phyloP scores from a whole-genome alignment of 2,329 filamentous ascomycete genomes.

The Epichloe hybrida region DNA sequence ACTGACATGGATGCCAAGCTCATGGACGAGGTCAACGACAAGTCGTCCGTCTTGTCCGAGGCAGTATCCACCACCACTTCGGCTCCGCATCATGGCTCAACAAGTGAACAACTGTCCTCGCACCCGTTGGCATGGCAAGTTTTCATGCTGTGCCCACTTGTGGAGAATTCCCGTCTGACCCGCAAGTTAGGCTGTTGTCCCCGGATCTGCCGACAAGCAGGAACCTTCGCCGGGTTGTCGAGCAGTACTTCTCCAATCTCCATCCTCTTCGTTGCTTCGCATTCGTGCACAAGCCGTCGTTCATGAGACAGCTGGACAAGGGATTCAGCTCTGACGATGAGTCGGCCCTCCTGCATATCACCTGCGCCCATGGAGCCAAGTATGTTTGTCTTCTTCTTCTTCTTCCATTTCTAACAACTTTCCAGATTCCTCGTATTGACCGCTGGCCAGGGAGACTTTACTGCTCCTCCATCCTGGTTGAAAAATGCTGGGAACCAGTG shows the following conservation, averaged over 20 bases:
- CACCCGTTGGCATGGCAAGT: slow-evolving; percentile 5
- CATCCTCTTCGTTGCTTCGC: slow-evolving; percentile 28
- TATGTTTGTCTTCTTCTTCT: slow-evolving; percentile 8
- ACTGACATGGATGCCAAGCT: background rate
- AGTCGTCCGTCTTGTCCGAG: background rate
- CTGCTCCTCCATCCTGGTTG: slow-evolving; percentile 16
- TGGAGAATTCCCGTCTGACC: background rate
- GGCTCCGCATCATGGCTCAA: background rate
- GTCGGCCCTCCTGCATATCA: slow-evolving; percentile 22
- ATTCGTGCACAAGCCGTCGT: slow-evolving; percentile 27
- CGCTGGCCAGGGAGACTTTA: slow-evolving; percentile 17
- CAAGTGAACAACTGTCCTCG: background rate
- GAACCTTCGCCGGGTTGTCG: slow-evolving; percentile 22
- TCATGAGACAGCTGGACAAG: slow-evolving; percentile 24
- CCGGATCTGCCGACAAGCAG: slow-evolving; percentile 19
- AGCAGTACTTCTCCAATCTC: slow-evolving; percentile 25
- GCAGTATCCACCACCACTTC: background rate
- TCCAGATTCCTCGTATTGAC: slow-evolving; percentile 21
- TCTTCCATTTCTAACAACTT: background rate
- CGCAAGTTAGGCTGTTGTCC: slow-evolving; percentile 17
- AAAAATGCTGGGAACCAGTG: slow-evolving; percentile 23
- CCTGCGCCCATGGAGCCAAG: slow-evolving; percentile 27
- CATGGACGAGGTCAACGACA: background rate
- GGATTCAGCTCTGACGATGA: slow-evolving; percentile 23
- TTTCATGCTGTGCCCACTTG: background rate